Evolutionary conservation across 129 eudicot species (phyloP).

Genomic region (Tagetes patula): DNA sequence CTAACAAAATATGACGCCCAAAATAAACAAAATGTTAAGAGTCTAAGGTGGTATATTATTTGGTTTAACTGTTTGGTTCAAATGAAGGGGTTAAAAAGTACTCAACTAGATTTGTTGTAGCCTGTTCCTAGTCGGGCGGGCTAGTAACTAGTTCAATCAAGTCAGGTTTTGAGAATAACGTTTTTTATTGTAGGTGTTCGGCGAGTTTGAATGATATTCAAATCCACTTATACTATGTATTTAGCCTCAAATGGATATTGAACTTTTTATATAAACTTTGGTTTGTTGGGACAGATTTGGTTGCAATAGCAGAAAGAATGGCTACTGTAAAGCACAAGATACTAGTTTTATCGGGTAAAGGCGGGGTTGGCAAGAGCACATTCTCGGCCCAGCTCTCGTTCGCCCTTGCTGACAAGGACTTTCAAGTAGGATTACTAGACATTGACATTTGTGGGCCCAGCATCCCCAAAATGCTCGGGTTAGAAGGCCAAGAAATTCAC

Average conservation of each 20-base stretch:
- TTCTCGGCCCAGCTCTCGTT: conserved; percentile 91
- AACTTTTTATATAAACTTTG: neutral
- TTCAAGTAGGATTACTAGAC: conserved; percentile 87
- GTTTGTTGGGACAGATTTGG: conserved; percentile 53
- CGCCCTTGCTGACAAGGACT: conserved; percentile 81
- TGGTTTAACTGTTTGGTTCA: neutral
- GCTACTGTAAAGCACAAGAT: conserved; percentile 93
- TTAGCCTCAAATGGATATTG: neutral
- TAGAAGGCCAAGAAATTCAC: conserved; percentile 93
- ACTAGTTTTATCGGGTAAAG: conserved; percentile 84
- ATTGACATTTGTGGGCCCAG: conserved; percentile 96
- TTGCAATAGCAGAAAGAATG: conserved; percentile 79
- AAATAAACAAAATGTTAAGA: neutral
- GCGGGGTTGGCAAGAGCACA: conserved; percentile 98
- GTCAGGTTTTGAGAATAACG: neutral
- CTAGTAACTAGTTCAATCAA: neutral
- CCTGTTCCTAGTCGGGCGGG: neutral
- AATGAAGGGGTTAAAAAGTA: neutral
- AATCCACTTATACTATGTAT: neutral
- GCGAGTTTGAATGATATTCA: neutral
- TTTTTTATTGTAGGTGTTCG: neutral
- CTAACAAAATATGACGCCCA: neutral
- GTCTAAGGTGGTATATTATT: neutral
- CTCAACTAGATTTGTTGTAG: neutral
- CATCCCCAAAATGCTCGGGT: conserved; percentile 93